phyloP scores from a whole-genome alignment of 2,329 filamentous ascomycete genomes.

The Penicillium sp. region DNA sequence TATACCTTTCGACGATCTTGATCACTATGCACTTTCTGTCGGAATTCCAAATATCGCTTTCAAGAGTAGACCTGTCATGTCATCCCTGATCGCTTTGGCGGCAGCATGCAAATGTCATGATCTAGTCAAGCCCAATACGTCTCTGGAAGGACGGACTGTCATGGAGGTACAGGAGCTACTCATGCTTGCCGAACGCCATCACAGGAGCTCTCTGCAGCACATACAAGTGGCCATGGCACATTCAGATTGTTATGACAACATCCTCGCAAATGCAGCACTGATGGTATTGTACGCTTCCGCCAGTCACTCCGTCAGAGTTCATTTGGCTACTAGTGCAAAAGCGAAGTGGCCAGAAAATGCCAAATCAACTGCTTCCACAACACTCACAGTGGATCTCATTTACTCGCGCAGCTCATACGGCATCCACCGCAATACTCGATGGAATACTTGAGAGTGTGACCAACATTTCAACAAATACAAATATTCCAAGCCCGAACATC shows the following conservation, averaged over 20 bases:
- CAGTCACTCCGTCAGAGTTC: constrained; percentile 36
- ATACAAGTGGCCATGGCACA: constrained; percentile 37
- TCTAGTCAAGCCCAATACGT: constrained; percentile 9
- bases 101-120: constrained; percentile 43
- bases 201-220: constrained; percentile 40
- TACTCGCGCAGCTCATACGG: too few species aligned
- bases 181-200: constrained; percentile 38
- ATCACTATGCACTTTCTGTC: constrained; percentile 44
- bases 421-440: too few species aligned
- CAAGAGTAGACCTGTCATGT: constrained; percentile 42
- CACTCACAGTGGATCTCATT: constrained; percentile 42
- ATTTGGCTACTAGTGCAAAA: constrained; percentile 34
- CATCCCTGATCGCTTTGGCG: constrained; percentile 44
- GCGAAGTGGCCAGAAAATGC: constrained; percentile 11
- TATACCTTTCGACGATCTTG: constrained; percentile 38
- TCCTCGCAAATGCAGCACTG: constrained; percentile 43
- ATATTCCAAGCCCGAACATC: too few species aligned
- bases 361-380: constrained; percentile 31
- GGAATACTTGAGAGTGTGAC: too few species aligned
- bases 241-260: constrained; percentile 33
- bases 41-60: constrained; percentile 48
- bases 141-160: not conserved
- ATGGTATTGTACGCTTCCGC: constrained; percentile 47
- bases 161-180: constrained; percentile 22
- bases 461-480: too few species aligned